These are phyloP conservation scores for Escovopsis sp. DNA, from an alignment of 2,329 filamentous ascomycete genomes.

Conservation along the genomic window DNA sequence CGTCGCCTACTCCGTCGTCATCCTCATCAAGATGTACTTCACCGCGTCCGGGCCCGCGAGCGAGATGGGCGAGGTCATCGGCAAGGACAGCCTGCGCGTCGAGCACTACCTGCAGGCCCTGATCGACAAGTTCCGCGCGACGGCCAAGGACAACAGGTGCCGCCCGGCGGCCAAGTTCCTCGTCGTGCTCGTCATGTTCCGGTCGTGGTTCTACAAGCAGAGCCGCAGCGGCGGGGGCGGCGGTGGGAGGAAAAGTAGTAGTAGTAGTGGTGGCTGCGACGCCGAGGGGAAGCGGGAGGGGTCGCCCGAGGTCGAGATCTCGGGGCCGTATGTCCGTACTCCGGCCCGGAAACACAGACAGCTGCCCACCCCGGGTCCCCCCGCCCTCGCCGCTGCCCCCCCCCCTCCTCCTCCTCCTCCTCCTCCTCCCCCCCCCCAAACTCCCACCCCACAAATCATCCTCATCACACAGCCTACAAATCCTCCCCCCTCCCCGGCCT, in stretches of 20 bases:
- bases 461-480: no score
- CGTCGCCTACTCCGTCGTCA: constrained; percentile 54
- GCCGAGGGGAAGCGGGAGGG: no score
- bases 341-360: constrained; percentile 5
- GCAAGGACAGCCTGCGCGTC: constrained; percentile 50
- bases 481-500: constrained; percentile 4
- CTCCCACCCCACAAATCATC: constrained; percentile 2
- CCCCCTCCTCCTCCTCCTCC: constrained; percentile 1
- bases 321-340: background rate
- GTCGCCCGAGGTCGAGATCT: no score
- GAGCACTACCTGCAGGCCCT: constrained; percentile 53
- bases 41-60: constrained; percentile 47
- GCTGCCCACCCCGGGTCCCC: constrained; percentile 9
- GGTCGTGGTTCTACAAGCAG: constrained; percentile 49
- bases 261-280: no score
- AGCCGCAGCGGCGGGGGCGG: constrained; percentile 12
- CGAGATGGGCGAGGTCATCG: constrained; percentile 54
- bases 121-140: constrained; percentile 49
- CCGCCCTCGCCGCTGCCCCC: constrained; percentile 3
- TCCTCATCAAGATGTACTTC: constrained; percentile 60
- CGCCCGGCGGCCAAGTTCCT: constrained; percentile 55
- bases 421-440: constrained; percentile 1
- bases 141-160: constrained; percentile 47
- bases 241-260: no score
- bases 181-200: constrained; percentile 54